phyloP scores from a whole-genome alignment of 2,329 filamentous ascomycete species.

The Diaporthe longicolla region DNA sequence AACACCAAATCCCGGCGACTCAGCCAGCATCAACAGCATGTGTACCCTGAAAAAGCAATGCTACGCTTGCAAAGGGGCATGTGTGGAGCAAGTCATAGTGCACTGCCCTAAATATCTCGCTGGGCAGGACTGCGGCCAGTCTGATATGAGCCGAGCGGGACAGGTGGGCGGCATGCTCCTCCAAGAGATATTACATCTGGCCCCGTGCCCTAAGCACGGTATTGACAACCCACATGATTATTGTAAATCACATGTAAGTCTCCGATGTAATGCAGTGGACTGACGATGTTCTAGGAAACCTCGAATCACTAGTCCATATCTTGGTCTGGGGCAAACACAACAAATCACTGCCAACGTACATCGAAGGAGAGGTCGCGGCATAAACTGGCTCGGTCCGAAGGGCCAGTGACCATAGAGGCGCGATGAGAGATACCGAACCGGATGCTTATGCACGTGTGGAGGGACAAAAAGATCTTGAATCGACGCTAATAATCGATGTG shows the following conservation, averaged over 20 bases:
- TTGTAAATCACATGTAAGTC: conserved; percentile 19
- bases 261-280: not conserved
- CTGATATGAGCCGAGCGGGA: conserved; percentile 25
- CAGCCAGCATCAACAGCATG: not conserved
- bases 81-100: conserved; percentile 25
- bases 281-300: not conserved
- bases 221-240: conserved; percentile 35
- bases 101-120: conserved; percentile 9
- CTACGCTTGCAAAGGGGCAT: conserved; percentile 29
- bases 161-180: conserved; percentile 33
- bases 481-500: not conserved
- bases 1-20: not conserved
- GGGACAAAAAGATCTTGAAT: not conserved
- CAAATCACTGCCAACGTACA: not conserved
- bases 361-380: not conserved
- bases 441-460: not conserved
- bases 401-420: not conserved
- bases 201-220: conserved; percentile 16
- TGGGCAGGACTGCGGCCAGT: conserved; percentile 31
- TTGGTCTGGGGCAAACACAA: not conserved
- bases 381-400: not conserved
- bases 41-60: conserved; percentile 21
- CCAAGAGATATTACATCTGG: conserved; percentile 18
- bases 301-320: not conserved
- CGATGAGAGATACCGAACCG: not conserved